Percentiles rank a stretch among this genome's conserved stretches.
Conservation (phyloP, 495 filamentous ascomycete species). For the Aspergillus mulundensis region DNA sequence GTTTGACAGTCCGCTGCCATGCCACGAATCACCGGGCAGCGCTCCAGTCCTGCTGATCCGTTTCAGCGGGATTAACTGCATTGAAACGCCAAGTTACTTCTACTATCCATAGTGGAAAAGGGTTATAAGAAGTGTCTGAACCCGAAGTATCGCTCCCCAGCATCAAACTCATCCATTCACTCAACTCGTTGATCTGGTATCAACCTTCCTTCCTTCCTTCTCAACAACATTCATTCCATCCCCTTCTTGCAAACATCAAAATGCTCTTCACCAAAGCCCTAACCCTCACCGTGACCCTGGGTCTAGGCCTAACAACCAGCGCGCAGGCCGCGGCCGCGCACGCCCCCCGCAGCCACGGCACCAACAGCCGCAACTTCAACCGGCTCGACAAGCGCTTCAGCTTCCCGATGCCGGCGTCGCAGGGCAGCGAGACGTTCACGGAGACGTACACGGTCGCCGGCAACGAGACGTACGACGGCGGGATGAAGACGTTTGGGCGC, state of each 20-base stretch:
- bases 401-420: conserved; percentile 20
- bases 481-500: conserved; percentile 44
- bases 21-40: neutral
- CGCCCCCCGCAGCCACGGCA: neutral
- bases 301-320: too few relatives aligned
- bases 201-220: neutral
- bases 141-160: neutral
- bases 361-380: neutral
- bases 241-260: too few relatives aligned
- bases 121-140: neutral
- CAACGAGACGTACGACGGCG: conserved; percentile 38
- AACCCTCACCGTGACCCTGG: too few relatives aligned
- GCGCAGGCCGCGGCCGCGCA: conserved; percentile 10
- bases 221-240: neutral
- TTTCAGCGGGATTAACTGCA: neutral
- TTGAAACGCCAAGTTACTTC: conserved; percentile 4
- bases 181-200: conserved; percentile 4
- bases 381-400: conserved; percentile 19
- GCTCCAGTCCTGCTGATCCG: neutral
- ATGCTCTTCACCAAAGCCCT: too few relatives aligned
- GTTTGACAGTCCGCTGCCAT: conserved; percentile 8
- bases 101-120: neutral
- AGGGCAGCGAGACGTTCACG: conserved; percentile 16
- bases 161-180: neutral
- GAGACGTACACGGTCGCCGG: conserved; percentile 32